A percentile compares a stretch with the other conserved stretches of the same genome.
These are phyloP conservation scores for Phytophthora uliginosa DNA, from an alignment of 352 stramenopile genomes.

Conservation along the genomic window DNA sequence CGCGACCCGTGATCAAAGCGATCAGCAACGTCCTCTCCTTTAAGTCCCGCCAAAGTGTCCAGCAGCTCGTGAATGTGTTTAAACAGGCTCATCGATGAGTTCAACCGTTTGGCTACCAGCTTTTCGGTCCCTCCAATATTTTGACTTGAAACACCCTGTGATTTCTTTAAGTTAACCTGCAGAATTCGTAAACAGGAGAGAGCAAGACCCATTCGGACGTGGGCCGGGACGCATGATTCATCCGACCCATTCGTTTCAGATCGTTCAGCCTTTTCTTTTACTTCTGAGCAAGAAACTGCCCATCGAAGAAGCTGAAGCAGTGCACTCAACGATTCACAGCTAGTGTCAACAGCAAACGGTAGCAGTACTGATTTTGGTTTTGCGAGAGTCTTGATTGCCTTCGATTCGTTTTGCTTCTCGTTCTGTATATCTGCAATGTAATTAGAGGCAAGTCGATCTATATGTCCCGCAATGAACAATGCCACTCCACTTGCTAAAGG, in stretches of 20 bases:
- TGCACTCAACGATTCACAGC: slow-evolving; percentile 27
- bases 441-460: slow-evolving; percentile 47
- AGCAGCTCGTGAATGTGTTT: slow-evolving; percentile 26
- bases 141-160: background rate
- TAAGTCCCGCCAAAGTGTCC: slow-evolving; percentile 22
- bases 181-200: slow-evolving; percentile 57
- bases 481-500: slow-evolving; percentile 40
- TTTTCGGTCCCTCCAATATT: background rate
- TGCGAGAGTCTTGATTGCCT: background rate
- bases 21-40: slow-evolving; percentile 2
- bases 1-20: slow-evolving; percentile 8
- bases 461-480: slow-evolving; percentile 58
- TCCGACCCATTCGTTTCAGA: background rate
- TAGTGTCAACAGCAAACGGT: slow-evolving; percentile 59
- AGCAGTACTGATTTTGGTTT: slow-evolving; percentile 22
- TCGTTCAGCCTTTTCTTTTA: slow-evolving; percentile 10
- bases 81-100: slow-evolving; percentile 12
- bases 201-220: slow-evolving; percentile 37
- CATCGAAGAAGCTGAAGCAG: slow-evolving; percentile 44
- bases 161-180: slow-evolving; percentile 55
- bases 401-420: slow-evolving; percentile 4
- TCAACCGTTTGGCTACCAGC: background rate
- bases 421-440: slow-evolving; percentile 25
- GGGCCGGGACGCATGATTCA: background rate
- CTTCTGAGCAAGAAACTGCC: background rate